Percentiles rank a stretch among this genome's conserved stretches.
These are phyloP conservation scores for Thielaviopsis euricoi DNA, from an alignment of 2,329 filamentous ascomycete genomes.

Conservation along the genomic window DNA sequence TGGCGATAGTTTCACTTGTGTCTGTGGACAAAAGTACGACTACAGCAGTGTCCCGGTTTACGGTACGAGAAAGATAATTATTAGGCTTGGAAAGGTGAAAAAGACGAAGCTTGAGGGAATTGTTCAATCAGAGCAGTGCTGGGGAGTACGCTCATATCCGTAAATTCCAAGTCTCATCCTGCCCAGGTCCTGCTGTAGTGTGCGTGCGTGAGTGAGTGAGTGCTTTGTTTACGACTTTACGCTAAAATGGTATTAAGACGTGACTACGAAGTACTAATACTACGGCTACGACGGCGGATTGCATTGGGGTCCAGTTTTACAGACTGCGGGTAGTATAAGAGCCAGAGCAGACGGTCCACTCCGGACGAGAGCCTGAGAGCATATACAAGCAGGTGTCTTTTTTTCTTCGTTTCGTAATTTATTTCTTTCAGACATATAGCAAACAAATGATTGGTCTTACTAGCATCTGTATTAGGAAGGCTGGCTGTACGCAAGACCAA, in stretches of 20 bases:
- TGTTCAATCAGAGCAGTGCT: not conserved
- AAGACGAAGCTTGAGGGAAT: not conserved
- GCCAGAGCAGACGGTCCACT: not conserved
- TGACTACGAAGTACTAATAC: not conserved
- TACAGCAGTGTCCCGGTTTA: no score
- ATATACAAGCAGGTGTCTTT: no score
- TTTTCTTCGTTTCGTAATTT: no score
- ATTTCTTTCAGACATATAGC: no score
- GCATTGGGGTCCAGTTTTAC: not conserved
- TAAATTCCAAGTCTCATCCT: not conserved
- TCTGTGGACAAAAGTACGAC: no score
- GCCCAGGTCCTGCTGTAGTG: not conserved
- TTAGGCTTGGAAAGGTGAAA: not conserved
- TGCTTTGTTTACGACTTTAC: not conserved
- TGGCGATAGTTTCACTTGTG: no score
- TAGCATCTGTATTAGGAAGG: not conserved
- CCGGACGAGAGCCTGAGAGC: no score
- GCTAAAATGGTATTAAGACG: not conserved
- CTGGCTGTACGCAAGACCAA: not conserved
- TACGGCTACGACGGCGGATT: not conserved
- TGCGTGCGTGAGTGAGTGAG: no score
- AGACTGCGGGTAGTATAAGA: no score
- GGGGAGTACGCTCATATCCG: not conserved
- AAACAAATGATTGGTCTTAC: not conserved
- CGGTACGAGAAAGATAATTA: not conserved